A percentile compares a stretch with the other conserved stretches of the same genome.
Evolutionary conservation across 164 flowering plant genomes (phyloP).

Genomic region (Piper betle): DNA sequence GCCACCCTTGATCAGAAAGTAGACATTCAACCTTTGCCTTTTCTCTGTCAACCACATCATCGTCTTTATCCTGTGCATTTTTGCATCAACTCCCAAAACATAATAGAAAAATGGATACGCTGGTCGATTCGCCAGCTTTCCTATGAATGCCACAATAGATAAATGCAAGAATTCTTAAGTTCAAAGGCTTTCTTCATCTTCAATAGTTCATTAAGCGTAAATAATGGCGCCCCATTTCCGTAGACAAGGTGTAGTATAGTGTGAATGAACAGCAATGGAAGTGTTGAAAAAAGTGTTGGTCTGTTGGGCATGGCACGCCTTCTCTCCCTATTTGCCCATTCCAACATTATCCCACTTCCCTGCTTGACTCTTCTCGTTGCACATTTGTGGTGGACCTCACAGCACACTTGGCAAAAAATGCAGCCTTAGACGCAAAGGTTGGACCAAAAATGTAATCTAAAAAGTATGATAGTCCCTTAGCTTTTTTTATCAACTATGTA

Average conservation of each 20-base stretch:
- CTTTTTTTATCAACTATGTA: constrained; percentile 15
- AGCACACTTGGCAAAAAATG: constrained; percentile 10
- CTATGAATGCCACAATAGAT: background rate
- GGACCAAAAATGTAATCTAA: background rate
- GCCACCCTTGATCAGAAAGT: background rate
- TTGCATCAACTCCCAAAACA: background rate
- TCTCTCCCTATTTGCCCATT: constrained; percentile 1
- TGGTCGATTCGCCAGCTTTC: background rate
- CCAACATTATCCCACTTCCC: constrained; percentile 5
- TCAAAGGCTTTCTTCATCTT: background rate
- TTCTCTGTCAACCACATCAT: background rate
- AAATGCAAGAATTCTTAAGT: background rate
- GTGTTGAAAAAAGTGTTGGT: background rate
- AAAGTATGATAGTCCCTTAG: background rate
- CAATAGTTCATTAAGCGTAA: constrained; percentile 14
- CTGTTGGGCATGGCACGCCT: background rate
- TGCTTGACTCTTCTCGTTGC: background rate
- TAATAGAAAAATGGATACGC: background rate
- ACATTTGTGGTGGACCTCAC: background rate
- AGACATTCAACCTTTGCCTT: background rate
- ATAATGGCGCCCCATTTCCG: constrained; percentile 14
- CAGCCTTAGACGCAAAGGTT: background rate
- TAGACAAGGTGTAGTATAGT: constrained; percentile 2
- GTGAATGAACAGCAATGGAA: constrained; percentile 3
- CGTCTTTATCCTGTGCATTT: background rate